A percentile compares a stretch with the other conserved stretches of the same genome.
Conservation (phyloP, 371 early-diverging fungal genomes). For the Apophysomyces elegans region DNA sequence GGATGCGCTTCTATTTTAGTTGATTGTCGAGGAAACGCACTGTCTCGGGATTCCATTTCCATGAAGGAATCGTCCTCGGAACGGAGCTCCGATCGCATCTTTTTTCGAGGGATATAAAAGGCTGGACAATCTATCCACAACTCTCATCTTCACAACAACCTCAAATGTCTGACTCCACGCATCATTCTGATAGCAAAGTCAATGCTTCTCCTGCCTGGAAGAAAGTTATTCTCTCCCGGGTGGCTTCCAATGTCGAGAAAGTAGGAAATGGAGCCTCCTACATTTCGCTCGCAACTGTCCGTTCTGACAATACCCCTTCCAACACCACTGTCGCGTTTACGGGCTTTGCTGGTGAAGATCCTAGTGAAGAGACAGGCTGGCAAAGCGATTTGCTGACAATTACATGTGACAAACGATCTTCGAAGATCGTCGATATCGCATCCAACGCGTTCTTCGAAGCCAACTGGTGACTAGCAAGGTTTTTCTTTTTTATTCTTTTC, state of each 20-base stretch:
- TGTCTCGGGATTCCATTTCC: background rate
- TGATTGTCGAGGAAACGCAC: background rate
- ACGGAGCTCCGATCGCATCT: constrained; percentile 1
- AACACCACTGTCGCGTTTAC: constrained; percentile 29
- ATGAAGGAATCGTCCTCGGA: constrained; percentile 4
- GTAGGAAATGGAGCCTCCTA: constrained; percentile 12
- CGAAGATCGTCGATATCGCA: constrained; percentile 10
- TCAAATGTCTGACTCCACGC: too few relatives aligned
- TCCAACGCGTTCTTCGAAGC: constrained; percentile 14
- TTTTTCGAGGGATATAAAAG: background rate
- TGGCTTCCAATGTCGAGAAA: constrained; percentile 1
- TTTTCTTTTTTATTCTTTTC: background rate
- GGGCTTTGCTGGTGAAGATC: constrained; percentile 26
- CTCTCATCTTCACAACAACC: too few relatives aligned
- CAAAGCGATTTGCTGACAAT: constrained; percentile 21
- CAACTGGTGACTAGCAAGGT: constrained; percentile 19
- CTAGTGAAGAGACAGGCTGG: constrained; percentile 17
- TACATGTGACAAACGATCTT: constrained; percentile 19
- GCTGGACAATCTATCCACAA: background rate
- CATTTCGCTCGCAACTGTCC: constrained; percentile 24
- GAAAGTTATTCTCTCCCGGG: constrained; percentile 12
- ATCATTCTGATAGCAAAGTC: constrained; percentile 1
- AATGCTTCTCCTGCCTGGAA: constrained; percentile 20
- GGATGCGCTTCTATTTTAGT: background rate
- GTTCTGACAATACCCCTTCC: constrained; percentile 21